phyloP scores from a whole-genome alignment of 345 rosid genomes.

The Raphanus raphanistrum region DNA sequence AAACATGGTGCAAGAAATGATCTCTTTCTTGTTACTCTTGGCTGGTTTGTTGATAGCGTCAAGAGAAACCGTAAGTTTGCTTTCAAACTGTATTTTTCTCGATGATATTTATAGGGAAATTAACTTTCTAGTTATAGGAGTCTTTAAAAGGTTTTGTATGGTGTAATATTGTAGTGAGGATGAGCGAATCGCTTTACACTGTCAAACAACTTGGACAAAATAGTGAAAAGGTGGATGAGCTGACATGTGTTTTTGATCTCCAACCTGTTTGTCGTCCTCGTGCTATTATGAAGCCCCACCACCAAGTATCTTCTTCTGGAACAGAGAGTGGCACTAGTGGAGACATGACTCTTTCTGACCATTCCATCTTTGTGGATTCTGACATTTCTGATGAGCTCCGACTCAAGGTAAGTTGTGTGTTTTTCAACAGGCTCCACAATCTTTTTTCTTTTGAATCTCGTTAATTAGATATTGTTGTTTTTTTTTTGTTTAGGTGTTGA shows the following conservation, averaged over 20 bases:
- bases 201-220: conserved; percentile 57
- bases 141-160: not conserved
- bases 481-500: conserved; percentile 57
- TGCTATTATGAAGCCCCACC: not conserved
- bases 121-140: too few relatives aligned
- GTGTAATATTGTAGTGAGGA: conserved; percentile 57
- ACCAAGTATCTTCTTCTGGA: conserved; percentile 44
- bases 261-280: not conserved
- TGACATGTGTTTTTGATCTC: not conserved
- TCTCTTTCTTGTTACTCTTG: conserved; percentile 76
- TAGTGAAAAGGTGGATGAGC: conserved; percentile 5
- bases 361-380: conserved; percentile 60
- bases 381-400: conserved; percentile 66
- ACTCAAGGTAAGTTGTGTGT: conserved; percentile 54
- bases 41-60: conserved; percentile 97
- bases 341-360: conserved; percentile 49
- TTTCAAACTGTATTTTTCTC: not conserved
- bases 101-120: not conserved
- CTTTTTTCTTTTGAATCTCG: not conserved
- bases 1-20: conserved; percentile 84
- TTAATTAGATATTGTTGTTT: not conserved
- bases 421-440: not conserved
- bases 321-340: conserved; percentile 44
- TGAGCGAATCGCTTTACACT: conserved; percentile 79
- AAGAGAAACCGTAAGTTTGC: conserved; percentile 62